Evolutionary conservation across 2,329 filamentous ascomycete species (phyloP).

Genomic region (Aspergillus fumigatiaffinis): DNA sequence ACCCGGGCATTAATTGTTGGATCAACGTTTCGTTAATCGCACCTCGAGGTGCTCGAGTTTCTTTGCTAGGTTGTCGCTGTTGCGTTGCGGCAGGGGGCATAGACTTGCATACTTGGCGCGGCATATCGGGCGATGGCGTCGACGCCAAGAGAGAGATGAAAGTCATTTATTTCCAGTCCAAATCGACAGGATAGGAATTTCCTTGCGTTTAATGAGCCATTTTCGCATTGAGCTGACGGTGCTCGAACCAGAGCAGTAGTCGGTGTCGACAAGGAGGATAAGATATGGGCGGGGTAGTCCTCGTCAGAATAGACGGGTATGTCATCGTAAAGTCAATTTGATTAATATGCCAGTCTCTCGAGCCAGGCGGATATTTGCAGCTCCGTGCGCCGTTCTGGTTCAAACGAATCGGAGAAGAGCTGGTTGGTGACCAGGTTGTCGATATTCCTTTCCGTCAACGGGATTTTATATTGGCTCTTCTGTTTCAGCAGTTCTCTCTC

Average conservation of each 20-base stretch:
- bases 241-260: neutral
- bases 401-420: constrained; percentile 49
- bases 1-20: constrained; percentile 29
- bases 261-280: neutral
- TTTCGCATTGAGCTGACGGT: neutral
- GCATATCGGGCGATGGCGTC: constrained; percentile 18
- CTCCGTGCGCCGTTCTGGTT: constrained; percentile 56
- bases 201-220: neutral
- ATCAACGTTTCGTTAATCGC: neutral
- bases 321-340: constrained; percentile 23
- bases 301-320: constrained; percentile 1
- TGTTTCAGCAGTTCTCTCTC: constrained; percentile 34
- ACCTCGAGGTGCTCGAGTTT: neutral
- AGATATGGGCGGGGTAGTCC: neutral
- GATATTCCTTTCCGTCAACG: constrained; percentile 35
- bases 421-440: constrained; percentile 34
- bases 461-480: constrained; percentile 32
- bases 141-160: constrained; percentile 17
- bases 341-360: constrained; percentile 65
- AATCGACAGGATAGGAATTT: neutral
- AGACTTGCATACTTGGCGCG: constrained; percentile 15
- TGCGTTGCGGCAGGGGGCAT: neutral
- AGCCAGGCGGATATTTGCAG: constrained; percentile 73
- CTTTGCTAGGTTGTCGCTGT: neutral
- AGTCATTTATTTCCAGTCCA: neutral